Evolutionary conservation across 2,329 filamentous ascomycete species (phyloP).

Genomic region (Trichoderma sp.): DNA sequence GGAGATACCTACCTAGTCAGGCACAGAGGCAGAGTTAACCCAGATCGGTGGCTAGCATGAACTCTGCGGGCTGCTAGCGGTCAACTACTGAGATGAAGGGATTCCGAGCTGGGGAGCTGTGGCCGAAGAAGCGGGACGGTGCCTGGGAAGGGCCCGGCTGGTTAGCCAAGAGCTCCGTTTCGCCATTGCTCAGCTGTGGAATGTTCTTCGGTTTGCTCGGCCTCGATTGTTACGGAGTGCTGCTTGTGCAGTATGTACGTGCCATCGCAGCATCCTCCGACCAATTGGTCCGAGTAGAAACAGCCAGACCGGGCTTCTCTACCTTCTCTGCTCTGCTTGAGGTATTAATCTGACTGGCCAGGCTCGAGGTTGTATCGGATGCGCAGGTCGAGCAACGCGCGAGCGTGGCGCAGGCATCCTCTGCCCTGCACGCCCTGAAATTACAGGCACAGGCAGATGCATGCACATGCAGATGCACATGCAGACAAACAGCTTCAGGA

Average conservation of each 20-base stretch:
- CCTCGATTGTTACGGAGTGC: background rate
- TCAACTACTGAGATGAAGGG: conserved; percentile 9
- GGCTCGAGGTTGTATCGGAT: too few relatives aligned
- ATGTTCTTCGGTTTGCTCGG: too few relatives aligned
- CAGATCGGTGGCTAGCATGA: conserved; percentile 21
- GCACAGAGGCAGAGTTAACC: background rate
- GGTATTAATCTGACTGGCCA: conserved; percentile 1
- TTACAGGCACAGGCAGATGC: conserved; percentile 13
- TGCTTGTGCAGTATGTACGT: background rate
- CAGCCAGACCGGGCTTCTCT: too few relatives aligned
- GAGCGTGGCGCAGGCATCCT: conserved; percentile 19
- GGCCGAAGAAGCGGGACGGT: conserved; percentile 3
- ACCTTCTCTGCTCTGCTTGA: background rate
- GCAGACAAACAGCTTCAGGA: conserved; percentile 7
- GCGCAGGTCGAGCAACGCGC: background rate
- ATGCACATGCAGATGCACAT: conserved; percentile 1
- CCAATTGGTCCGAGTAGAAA: too few relatives aligned
- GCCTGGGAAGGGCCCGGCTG: conserved; percentile 3
- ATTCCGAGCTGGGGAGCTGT: background rate
- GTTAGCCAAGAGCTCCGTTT: background rate
- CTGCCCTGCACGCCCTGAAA: conserved; percentile 20
- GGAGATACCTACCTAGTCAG: too few relatives aligned
- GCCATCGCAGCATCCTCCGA: too few relatives aligned
- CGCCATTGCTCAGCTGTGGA: too few relatives aligned
- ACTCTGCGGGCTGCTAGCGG: conserved; percentile 6